A percentile compares a stretch with the other conserved stretches of the same genome.
These are phyloP conservation scores for Phytopythium vexans DNA, from an alignment of 352 stramenopile species.

Conservation along the genomic window DNA sequence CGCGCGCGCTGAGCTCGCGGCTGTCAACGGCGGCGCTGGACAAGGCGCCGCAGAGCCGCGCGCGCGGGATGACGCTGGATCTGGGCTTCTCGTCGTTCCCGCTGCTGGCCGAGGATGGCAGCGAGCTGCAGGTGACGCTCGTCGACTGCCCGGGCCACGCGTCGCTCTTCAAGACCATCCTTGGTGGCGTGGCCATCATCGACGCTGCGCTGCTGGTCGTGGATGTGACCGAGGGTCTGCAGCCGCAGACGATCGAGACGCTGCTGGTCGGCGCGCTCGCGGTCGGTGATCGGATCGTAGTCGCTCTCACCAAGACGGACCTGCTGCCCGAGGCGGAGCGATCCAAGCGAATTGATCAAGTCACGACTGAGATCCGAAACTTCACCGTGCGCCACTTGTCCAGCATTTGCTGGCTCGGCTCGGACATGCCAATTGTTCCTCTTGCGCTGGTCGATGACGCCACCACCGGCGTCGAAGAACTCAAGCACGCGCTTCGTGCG, in stretches of 20 bases:
- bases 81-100: conserved; percentile 97
- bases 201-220: conserved; percentile 98
- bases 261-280: conserved; percentile 95
- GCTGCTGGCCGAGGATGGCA: conserved; percentile 29
- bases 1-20: conserved; percentile 95
- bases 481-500: conserved; percentile 42
- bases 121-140: conserved; percentile 91
- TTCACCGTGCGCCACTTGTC: conserved; percentile 25
- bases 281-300: conserved; percentile 86
- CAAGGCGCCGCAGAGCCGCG: conserved; percentile 96
- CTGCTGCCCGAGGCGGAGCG: conserved; percentile 80
- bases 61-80: conserved; percentile 98
- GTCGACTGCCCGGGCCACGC: conserved; percentile 97
- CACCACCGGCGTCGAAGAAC: conserved; percentile 14
- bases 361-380: conserved; percentile 62
- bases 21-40: conserved; percentile 98
- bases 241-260: conserved; percentile 98
- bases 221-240: conserved; percentile 95
- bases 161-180: conserved; percentile 98
- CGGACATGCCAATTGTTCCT: conserved; percentile 69
- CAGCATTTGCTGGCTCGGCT: conserved; percentile 1
- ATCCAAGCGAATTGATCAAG: conserved; percentile 48
- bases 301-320: conserved; percentile 97
- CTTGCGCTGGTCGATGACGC: conserved; percentile 52
- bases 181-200: conserved; percentile 98